Percentiles rank a stretch among this genome's conserved stretches.
Conservation (phyloP, 129 eudicot species). For the Pseudognaphalium luteoalbum region DNA sequence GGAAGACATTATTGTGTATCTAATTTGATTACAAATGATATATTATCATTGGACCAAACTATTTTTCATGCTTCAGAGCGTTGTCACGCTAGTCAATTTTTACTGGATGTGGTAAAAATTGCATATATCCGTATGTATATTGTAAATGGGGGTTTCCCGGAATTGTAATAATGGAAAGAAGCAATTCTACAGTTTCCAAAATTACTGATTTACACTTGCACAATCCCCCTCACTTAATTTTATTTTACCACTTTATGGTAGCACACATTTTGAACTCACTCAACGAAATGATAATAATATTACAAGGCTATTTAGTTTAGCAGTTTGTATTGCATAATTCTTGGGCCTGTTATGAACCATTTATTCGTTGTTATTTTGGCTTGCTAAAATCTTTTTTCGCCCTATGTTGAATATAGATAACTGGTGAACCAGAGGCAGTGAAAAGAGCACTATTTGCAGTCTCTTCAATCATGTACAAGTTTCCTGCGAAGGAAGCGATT, state of each 20-base stretch:
- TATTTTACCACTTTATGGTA: neutral
- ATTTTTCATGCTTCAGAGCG: neutral
- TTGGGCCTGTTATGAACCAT: neutral
- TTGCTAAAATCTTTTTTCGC: conserved; percentile 1
- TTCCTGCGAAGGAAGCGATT: conserved; percentile 77
- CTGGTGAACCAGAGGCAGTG: conserved; percentile 81
- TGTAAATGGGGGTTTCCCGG: neutral
- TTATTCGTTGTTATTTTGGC: neutral
- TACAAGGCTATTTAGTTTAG: neutral
- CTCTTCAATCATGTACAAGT: conserved; percentile 91
- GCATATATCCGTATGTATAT: neutral
- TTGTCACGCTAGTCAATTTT: neutral
- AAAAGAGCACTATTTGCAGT: conserved; percentile 83
- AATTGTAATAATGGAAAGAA: neutral
- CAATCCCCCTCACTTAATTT: neutral
- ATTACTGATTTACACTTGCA: neutral
- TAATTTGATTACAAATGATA: neutral
- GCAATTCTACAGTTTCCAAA: neutral
- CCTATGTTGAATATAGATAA: conserved; percentile 49
- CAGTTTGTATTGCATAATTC: neutral
- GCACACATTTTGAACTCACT: neutral
- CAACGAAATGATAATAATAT: neutral
- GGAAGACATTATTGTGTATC: neutral
- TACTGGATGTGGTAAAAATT: neutral
- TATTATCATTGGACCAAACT: neutral